These are phyloP conservation scores for Rhodomyrtus psidioides DNA, from an alignment of 441 rosid species.

Conservation along the genomic window DNA sequence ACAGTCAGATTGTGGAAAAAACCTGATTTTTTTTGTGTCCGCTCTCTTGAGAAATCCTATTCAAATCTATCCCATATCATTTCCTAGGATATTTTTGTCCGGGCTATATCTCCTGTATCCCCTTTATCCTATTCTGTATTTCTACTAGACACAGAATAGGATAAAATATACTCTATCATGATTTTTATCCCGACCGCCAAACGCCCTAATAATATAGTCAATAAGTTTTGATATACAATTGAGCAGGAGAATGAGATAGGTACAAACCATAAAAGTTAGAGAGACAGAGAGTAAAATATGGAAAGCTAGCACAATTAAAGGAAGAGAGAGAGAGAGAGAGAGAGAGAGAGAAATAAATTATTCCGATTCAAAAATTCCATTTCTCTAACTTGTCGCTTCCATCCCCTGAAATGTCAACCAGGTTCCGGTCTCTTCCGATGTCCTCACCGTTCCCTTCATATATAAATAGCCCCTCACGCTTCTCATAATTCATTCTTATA, in stretches of 20 bases:
- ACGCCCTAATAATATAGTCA: background rate
- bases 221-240: background rate
- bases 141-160: no score
- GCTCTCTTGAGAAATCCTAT: no score
- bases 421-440: constrained; percentile 24
- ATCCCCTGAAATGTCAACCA: constrained; percentile 43
- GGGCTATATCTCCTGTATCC: no score
- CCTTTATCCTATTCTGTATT: no score
- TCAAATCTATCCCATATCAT: no score
- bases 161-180: no score
- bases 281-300: background rate
- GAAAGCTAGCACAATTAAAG: background rate
- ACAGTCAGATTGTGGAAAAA: no score
- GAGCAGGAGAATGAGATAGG: background rate
- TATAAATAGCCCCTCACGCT: constrained; percentile 19
- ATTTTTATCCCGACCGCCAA: background rate
- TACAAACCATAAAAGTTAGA: background rate
- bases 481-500: background rate
- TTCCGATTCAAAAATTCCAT: constrained; percentile 31
- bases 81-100: no score
- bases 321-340: background rate
- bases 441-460: constrained; percentile 9
- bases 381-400: constrained; percentile 29
- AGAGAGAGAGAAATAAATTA: constrained; percentile 13
- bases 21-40: no score